These are phyloP conservation scores for Penicillium rolfsii DNA, from an alignment of 2,329 filamentous ascomycete genomes.

Conservation along the genomic window DNA sequence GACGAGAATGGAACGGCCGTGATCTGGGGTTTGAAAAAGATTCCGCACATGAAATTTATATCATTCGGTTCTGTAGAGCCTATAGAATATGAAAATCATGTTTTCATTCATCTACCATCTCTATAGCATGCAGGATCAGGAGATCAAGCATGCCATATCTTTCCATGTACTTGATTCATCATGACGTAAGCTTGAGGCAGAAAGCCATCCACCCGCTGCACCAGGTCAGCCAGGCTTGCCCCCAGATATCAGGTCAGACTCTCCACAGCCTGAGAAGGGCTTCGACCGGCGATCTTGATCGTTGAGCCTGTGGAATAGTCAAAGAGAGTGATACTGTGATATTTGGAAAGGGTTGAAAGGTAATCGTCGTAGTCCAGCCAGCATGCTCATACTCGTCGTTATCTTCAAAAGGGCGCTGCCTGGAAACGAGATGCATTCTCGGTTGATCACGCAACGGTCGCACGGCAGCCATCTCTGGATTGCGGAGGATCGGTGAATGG, in stretches of 20 bases:
- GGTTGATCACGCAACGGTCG: slow-evolving; percentile 9
- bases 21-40: background rate
- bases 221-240: background rate
- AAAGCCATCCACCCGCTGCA: background rate
- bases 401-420: background rate
- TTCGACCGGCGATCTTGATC: background rate
- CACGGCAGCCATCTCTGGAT: slow-evolving; percentile 1
- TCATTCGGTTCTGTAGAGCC: background rate
- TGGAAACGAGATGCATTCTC: slow-evolving; percentile 7
- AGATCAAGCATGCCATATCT: background rate
- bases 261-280: background rate
- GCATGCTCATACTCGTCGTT: background rate
- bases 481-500: background rate
- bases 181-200: slow-evolving; percentile 10
- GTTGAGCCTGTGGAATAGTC: background rate
- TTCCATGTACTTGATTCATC: background rate
- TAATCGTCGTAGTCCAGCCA: background rate
- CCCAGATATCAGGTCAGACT: background rate
- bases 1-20: background rate
- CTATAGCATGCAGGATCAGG: slow-evolving; percentile 1
- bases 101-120: background rate
- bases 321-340: background rate
- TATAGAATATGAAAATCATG: background rate
- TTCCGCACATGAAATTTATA: background rate
- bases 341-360: background rate